Base-by-base conservation (phyloP, 768 basidiomycete genomes). In the Phanerochaete carnosa region DNA sequence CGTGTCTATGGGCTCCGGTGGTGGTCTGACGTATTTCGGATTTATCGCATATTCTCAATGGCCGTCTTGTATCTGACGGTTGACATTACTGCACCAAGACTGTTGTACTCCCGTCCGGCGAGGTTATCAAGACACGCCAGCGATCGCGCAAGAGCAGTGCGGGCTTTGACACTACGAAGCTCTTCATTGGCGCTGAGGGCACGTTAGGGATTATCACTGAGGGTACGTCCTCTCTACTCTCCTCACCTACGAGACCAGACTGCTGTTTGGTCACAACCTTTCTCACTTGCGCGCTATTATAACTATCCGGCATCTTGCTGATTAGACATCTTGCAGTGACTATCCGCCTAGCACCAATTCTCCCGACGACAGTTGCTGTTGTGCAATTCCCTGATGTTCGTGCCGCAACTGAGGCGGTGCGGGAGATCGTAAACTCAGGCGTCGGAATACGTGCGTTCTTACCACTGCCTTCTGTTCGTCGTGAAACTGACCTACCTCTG, bases 181-280 rank as follows among this genome's bases (percentile, higher is more conserved):
- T 94, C 2, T 94, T 95, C 74, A 89, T 95, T 51, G 94, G 94
- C 3, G 91, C 92, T 2, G 94, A 95, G 72, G 94, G 94, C 6
- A 95, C 93, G 0, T 72, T 95, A 47, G 94, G 94, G 3, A 89
- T 95, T 64, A 85, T 95, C n/a, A 94, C 91, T 0, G 93, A 95
- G 77, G 88, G 89, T 82, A 56, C 51, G 65, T 55, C 8, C 29
- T 7, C 32, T 28, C 9, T 47, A 26, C 33, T 15, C n/a, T n/a
- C n/a, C n/a, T n/a, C n/a, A n/a, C n/a, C n/a, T n/a, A n/a, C n/a
- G n/a, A n/a, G n/a, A n/a, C n/a, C n/a, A n/a, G n/a, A 35, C 19
- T 13, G 19, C 32, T 43, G 29, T 9, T 45, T 15, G 5, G 28
- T 32, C 22, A 57, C 12, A 56, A 15, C 37, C 39, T 47, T 12